Evolutionary conservation across 1,284 basidiomycete species (phyloP), one percentile per base, ranked within the genome.

Genomic region (Ceratobasidium sp.): DNA sequence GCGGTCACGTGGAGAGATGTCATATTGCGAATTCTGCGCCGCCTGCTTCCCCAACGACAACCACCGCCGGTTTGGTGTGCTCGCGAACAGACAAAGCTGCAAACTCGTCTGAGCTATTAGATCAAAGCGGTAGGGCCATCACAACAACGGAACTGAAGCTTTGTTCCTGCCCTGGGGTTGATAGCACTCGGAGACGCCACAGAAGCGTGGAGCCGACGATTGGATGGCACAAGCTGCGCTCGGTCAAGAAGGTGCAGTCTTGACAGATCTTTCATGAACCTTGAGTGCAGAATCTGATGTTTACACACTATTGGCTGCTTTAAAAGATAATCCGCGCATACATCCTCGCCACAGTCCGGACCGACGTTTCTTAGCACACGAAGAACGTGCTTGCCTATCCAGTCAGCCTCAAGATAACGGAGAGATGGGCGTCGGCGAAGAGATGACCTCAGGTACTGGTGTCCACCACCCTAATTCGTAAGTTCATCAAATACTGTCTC

Each of bases 1-100:
- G n/a, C 68, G 68, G 54, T 71, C 68, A 71, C 68, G 68, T 71
- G 68, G 28, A 13, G 33, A 3, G 20, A 54, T 20, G 53, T 28
- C 3, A 15, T 2, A 15, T 71, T 71, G 37, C 35, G 23, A 71
- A 71, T 71, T 71, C 33, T 31, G 28, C 47, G 53, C 39, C n/a
- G 54, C 35, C 45, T 17, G 51, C 45, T 71, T 47, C 39, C 33
- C 20, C 60, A 39, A n/a, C 68, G 54, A 71, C 68, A 54, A 71
- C 68, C 68, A 71, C 68, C 26, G 37, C 51, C 53, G 37, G 35
- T 71, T 26, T 35, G 28, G 28, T 33, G 28, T 53, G n/a, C n/a
- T n/a, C 28, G 28, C 23, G 26, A 31, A 31, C 54, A 15, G 31
- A 28, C 45, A 31, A 26, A 60, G 31, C 47, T 39, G 5, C 54